Evolutionary conservation across 2,329 filamentous ascomycete species (phyloP).

Genomic region (Penicillium sp.): DNA sequence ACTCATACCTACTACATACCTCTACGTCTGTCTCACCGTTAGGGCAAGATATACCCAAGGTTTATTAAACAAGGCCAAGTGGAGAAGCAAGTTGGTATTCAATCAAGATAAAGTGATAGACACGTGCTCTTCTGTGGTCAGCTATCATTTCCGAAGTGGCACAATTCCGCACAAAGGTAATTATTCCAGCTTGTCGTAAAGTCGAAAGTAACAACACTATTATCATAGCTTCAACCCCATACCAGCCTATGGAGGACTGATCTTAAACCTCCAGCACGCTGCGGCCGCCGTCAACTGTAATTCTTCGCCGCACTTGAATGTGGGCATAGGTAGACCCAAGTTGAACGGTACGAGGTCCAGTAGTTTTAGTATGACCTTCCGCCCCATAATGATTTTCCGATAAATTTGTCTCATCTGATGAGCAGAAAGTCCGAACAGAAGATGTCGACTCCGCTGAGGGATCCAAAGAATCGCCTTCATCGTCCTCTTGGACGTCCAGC

Average conservation of each 20-base stretch:
- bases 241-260: too few species aligned
- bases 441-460: background rate
- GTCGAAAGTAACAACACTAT: too few species aligned
- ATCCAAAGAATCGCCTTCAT: background rate
- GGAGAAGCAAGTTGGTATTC: background rate
- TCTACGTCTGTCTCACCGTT: background rate
- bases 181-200: too few species aligned
- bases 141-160: background rate
- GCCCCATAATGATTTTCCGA: background rate
- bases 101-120: background rate
- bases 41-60: background rate
- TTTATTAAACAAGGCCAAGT: background rate
- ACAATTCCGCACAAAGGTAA: too few species aligned
- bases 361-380: background rate
- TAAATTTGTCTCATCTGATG: background rate
- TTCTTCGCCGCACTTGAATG: slow-evolving; percentile 4
- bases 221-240: too few species aligned
- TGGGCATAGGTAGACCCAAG: background rate
- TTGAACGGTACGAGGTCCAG: background rate
- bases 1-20: too few species aligned
- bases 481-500: background rate
- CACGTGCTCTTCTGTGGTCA: background rate
- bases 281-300: slow-evolving; percentile 5
- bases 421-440: too few species aligned
- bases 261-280: background rate